Base-by-base conservation (phyloP, 257 asterid species). In the Gentiana straminea region DNA sequence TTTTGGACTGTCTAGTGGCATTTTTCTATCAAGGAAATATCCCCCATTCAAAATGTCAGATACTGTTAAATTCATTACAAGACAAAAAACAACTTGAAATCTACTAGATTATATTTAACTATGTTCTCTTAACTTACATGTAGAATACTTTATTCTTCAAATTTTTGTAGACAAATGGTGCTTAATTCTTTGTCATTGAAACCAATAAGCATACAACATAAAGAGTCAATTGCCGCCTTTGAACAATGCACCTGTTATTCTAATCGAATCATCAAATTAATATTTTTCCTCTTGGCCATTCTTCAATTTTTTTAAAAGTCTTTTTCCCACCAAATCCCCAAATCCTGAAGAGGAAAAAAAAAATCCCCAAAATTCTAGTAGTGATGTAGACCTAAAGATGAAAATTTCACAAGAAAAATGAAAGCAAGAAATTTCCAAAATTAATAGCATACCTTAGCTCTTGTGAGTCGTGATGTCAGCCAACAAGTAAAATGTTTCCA, bases 1-100 rank as follows among this genome's bases (percentile, higher is more conserved):
- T 77, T 79, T 83, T 35, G 68, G 52, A 35, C 81, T 70, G 74
- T 79, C 87, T 59, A 73, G 86, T 75, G 82, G 84, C 82, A 79
- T 86, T 58, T 24, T 75, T 82, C 84, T 73, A 57, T 39, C 3
- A 44, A 61, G 67, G 46, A 70, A 67, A 58, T 56, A 15, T 6
- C 9, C 46, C 46, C 47, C 48, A 60, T 13, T 49, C 76, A 67
- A 60, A 61, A 49, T 45, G 74, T 83, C 80, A 78, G 63, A 64
- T n/a, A 35, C 38, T 35, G 65, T 44, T 36, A 53, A 53, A 60
- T 57, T 32, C 52, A 43, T 13, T 32, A n/a, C 3, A 68, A 59
- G 24, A 65, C 59, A 62, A 60, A 66, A 39, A 63, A 32, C 62
- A 59, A 48, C 7, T 8, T 65, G 38, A 38, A 52, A 4, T 52